A percentile compares a stretch with the other conserved stretches of the same genome.
These are phyloP conservation scores for Ustilago shanxiensis DNA, from an alignment of 1,284 basidiomycete species.

Conservation along the genomic window DNA sequence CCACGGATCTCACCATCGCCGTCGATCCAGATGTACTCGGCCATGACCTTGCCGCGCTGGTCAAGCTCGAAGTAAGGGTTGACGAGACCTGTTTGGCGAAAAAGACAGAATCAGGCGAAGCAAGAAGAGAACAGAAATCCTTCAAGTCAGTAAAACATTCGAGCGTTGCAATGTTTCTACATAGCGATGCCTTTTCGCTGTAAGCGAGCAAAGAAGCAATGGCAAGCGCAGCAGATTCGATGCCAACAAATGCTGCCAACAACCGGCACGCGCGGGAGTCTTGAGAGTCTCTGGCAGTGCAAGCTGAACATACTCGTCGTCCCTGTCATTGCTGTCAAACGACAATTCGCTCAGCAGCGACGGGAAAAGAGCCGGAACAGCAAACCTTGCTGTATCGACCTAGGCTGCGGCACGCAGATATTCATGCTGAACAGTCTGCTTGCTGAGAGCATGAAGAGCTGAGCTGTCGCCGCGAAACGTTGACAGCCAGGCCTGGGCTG, in stretches of 20 bases:
- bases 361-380: neutral
- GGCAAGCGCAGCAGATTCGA: neutral
- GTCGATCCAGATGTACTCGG: slow-evolving; percentile 70
- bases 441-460: neutral
- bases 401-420: neutral
- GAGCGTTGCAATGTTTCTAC: no score
- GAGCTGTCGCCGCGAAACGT: neutral
- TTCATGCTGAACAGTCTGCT: no score
- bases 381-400: neutral
- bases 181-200: neutral
- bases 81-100: slow-evolving; percentile 47
- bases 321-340: neutral
- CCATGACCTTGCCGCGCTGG: slow-evolving; percentile 66
- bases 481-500: neutral
- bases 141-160: slow-evolving; percentile 6
- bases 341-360: neutral
- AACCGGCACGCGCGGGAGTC: no score
- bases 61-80: slow-evolving; percentile 63
- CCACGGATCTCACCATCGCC: slow-evolving; percentile 73
- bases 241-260: neutral
- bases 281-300: no score
- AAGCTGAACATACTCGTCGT: no score
- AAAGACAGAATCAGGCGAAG: neutral
- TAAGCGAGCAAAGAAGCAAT: neutral
- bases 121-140: neutral